phyloP scores from a whole-genome alignment of 306 rosid genomes.

The Sechiopsis laciniata region DNA sequence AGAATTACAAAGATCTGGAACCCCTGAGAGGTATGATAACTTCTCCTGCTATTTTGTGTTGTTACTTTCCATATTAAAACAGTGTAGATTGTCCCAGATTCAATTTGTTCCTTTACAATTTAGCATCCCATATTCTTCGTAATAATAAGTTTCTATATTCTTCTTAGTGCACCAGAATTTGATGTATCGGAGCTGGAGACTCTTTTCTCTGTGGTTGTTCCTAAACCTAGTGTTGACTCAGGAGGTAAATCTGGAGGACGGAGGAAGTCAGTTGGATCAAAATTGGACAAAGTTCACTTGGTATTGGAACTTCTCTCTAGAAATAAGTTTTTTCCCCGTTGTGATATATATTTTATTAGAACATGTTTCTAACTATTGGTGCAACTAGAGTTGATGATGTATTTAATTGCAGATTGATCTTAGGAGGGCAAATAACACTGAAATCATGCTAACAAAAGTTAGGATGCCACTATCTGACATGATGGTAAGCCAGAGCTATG shows the following conservation, averaged over 20 bases:
- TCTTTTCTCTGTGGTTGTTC: slow-evolving; percentile 78
- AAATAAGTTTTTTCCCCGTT: neutral
- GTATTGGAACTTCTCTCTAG: slow-evolving; percentile 30
- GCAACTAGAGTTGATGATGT: slow-evolving; percentile 15
- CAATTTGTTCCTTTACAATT: neutral
- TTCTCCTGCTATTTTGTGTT: neutral
- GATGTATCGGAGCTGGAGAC: slow-evolving; percentile 88
- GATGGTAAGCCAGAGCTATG: slow-evolving; percentile 59
- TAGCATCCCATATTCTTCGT: neutral
- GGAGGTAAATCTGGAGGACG: slow-evolving; percentile 64
- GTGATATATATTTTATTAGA: neutral
- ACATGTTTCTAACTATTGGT: neutral
- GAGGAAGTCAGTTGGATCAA: slow-evolving; percentile 73
- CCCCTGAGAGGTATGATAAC: slow-evolving; percentile 62
- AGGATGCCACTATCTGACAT: slow-evolving; percentile 98
- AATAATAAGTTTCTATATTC: slow-evolving; percentile 23
- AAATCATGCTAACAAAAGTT: slow-evolving; percentile 99
- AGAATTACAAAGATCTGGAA: slow-evolving; percentile 80
- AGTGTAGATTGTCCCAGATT: neutral
- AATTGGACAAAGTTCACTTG: slow-evolving; percentile 80
- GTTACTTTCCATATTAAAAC: slow-evolving; percentile 4
- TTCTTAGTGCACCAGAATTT: slow-evolving; percentile 77
- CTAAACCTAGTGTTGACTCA: slow-evolving; percentile 65
- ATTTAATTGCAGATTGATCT: slow-evolving; percentile 63
- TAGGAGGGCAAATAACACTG: slow-evolving; percentile 93